These are phyloP conservation scores for Starmerella potacharoeniae DNA, from an alignment of 805 yeast genomes.

Conservation along the genomic window DNA sequence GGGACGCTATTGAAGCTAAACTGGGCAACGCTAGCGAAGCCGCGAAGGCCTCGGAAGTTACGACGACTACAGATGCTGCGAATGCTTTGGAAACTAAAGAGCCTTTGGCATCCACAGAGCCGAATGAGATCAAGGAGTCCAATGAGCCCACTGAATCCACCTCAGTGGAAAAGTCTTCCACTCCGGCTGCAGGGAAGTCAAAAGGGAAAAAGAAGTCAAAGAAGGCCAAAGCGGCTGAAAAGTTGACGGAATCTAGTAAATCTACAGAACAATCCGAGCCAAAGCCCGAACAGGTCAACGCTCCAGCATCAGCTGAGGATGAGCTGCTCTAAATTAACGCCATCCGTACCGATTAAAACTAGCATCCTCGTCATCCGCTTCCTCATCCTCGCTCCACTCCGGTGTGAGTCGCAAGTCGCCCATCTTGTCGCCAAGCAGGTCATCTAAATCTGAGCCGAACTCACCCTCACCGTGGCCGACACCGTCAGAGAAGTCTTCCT, in stretches of 20 bases:
- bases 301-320: background rate
- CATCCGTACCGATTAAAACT: constrained; percentile 9
- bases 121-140: background rate
- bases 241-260: background rate
- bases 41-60: background rate
- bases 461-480: background rate
- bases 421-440: constrained; percentile 13
- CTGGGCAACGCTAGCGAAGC: background rate
- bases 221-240: background rate
- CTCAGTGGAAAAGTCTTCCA: background rate
- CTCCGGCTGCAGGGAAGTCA: background rate
- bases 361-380: background rate
- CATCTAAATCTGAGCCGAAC: constrained; percentile 16
- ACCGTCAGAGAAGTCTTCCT: constrained; percentile 23
- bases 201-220: background rate
- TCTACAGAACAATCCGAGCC: background rate
- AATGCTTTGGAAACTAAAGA: background rate
- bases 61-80: background rate
- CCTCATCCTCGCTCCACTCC: constrained; percentile 23
- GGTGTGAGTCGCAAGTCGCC: constrained; percentile 9
- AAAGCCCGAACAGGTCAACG: background rate
- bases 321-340: constrained; percentile 7
- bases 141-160: background rate
- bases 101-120: background rate
- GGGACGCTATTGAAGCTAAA: background rate